Evolutionary conservation across 768 basidiomycete species (phyloP).

Genomic region (Boletus sp.): DNA sequence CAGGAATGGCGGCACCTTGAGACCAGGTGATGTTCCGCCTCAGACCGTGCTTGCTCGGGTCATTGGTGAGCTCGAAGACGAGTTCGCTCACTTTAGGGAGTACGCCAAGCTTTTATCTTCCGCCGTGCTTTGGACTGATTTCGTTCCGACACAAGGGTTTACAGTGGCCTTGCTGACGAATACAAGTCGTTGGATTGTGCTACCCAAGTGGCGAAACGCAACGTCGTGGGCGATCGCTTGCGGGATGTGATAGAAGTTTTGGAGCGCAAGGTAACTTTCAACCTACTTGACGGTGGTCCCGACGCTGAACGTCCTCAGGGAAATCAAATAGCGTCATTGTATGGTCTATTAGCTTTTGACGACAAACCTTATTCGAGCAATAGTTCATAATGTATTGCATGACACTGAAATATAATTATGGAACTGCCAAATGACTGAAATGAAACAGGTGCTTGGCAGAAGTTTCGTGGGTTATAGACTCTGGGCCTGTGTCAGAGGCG

Average conservation of each 20-base stretch:
- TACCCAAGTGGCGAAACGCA: slow-evolving; percentile 76
- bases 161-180: slow-evolving; percentile 87
- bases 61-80: slow-evolving; percentile 87
- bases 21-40: slow-evolving; percentile 55
- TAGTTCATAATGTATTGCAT: slow-evolving; percentile 5
- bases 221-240: slow-evolving; percentile 84
- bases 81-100: slow-evolving; percentile 95
- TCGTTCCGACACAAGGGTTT: slow-evolving; percentile 58
- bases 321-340: slow-evolving; percentile 90
- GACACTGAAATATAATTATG: no score
- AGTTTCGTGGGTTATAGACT: no score
- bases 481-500: no score
- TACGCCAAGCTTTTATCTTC: slow-evolving; percentile 36
- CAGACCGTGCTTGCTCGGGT: slow-evolving; percentile 87
- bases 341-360: slow-evolving; percentile 77
- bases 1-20: slow-evolving; percentile 22
- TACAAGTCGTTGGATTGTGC: slow-evolving; percentile 88
- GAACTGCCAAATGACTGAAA: no score
- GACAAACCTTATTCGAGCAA: slow-evolving; percentile 51
- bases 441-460: no score
- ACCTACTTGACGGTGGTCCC: neutral
- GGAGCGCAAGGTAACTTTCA: slow-evolving; percentile 74
- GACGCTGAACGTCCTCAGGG: slow-evolving; percentile 48
- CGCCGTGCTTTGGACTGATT: slow-evolving; percentile 8
- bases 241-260: slow-evolving; percentile 89